Evolutionary conservation across 2,329 filamentous ascomycete genomes (phyloP), one percentile per base, ranked within the genome.

Genomic region (Hymenoscyphus infarciens): DNA sequence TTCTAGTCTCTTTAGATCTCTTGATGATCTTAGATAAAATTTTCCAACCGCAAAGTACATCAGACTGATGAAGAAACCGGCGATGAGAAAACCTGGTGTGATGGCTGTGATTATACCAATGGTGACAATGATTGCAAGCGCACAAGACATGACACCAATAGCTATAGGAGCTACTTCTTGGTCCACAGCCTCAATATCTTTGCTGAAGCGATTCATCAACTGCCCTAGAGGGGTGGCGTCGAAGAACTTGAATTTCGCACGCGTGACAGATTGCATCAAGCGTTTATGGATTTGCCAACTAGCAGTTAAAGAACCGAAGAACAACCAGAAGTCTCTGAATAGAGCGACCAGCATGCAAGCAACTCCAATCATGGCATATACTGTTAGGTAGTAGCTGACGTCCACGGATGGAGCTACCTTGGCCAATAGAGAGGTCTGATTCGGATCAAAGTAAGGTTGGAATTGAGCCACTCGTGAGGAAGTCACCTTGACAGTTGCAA

Each of bases 191-290:
- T 99, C 93, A 15, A 99, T 85, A 75, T 99, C 95, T 77, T 98
- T 98, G 75, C 94, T 98, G 78, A 99, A 99, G 22, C 95, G 87
- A 77, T 99, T 99, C 88, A 98, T 98, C 71, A 99, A 83, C 76
- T 97, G 94, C 13, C 95, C 95, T 0, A 98, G 84, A 2, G 95
- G 95, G 0, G 95, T 99, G 1, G 94, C 90, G 73, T 99, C 95
- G 72, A 99, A 99, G 79, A 99, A 99, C 74, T 91, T 92, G 81
- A 99, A 98, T 74, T 92, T 94, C 33, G 95, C 95, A 68, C 93
- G 87, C 15, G 91, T 89, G 27, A 99, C 87, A 1, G 89, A 82
- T 31, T 85, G 82, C 74, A 99, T 89, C 61, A 99, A 81, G 39
- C 84, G 81, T 68, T 88, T 83, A 74, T 99, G 95, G 22, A 99